Percentiles rank a stretch among this genome's conserved stretches.
These are phyloP conservation scores for Polytrichum formosum DNA, from an alignment of 225 moss, liverwort and hornwort species.

Conservation along the genomic window DNA sequence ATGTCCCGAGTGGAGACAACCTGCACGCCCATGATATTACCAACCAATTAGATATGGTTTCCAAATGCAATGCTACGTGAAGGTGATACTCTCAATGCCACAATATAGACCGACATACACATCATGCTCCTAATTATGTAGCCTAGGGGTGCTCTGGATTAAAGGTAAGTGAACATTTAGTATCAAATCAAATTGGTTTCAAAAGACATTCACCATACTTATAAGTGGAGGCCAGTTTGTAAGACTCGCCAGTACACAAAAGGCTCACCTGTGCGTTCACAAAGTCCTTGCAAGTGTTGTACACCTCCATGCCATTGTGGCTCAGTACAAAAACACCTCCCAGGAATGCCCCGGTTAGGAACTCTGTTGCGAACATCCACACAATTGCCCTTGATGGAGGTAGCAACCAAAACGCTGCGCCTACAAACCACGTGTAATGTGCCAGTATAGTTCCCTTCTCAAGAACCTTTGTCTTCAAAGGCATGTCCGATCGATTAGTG, in stretches of 20 bases:
- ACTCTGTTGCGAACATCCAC: constrained; percentile 68
- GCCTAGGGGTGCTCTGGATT: too few relatives aligned
- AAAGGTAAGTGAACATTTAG: too few relatives aligned
- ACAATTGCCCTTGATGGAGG: constrained; percentile 59
- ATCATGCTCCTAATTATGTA: too few relatives aligned
- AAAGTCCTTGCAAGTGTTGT: constrained; percentile 84
- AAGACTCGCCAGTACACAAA: too few relatives aligned
- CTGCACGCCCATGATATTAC: constrained; percentile 22
- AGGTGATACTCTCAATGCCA: too few relatives aligned
- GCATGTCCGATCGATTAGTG: constrained; percentile 38
- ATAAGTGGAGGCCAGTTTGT: too few relatives aligned
- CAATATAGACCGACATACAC: too few relatives aligned
- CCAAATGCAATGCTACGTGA: too few relatives aligned
- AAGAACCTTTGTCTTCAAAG: constrained; percentile 38
- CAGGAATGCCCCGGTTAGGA: constrained; percentile 72
- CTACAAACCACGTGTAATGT: constrained; percentile 52
- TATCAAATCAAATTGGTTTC: too few relatives aligned
- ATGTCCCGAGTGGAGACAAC: constrained; percentile 77
- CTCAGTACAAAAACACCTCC: constrained; percentile 90
- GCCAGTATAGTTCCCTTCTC: constrained; percentile 58
- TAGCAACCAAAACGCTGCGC: constrained; percentile 53
- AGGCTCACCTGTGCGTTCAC: constrained; percentile 67
- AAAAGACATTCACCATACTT: too few relatives aligned
- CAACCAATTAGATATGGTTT: not conserved
- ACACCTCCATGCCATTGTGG: constrained; percentile 99